phyloP scores from a whole-genome alignment of 495 filamentous ascomycete species.

The Penicillium argentinense region DNA sequence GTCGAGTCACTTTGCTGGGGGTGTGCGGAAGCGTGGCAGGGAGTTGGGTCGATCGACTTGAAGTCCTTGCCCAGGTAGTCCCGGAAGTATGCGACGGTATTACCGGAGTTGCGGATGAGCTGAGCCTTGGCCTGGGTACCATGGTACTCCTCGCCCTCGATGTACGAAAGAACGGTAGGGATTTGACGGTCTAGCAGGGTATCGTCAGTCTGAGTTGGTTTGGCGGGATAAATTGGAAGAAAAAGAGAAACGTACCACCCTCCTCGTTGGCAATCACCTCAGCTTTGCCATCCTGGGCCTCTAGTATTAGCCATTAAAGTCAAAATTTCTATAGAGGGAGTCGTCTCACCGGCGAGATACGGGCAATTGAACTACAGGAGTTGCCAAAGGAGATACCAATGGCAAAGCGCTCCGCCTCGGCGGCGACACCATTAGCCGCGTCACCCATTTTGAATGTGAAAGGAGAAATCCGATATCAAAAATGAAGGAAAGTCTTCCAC shows the following conservation, averaged over 20 bases:
- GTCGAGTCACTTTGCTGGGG: conserved; percentile 71
- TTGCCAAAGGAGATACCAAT: conserved; percentile 99
- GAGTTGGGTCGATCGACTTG: conserved; percentile 93
- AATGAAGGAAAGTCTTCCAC: conserved; percentile 9
- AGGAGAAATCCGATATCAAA: conserved; percentile 12
- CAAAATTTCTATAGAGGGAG: too few species aligned
- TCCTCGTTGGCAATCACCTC: conserved; percentile 99
- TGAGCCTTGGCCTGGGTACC: conserved; percentile 93
- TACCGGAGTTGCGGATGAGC: conserved; percentile 84
- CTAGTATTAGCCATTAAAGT: not conserved
- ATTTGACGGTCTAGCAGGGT: conserved; percentile 84
- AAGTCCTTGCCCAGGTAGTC: conserved; percentile 94
- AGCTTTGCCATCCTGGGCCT: conserved; percentile 76
- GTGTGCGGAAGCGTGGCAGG: conserved; percentile 91
- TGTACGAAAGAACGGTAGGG: conserved; percentile 89
- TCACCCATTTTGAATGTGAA: conserved; percentile 52
- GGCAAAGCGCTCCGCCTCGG: conserved; percentile 62
- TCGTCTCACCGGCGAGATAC: conserved; percentile 63
- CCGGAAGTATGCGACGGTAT: conserved; percentile 93
- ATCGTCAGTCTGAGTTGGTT: conserved; percentile 13
- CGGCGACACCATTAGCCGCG: conserved; percentile 41
- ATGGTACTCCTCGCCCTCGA: conserved; percentile 93
- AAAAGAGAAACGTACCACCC: conserved; percentile 64
- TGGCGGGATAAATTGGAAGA: conserved; percentile 8
- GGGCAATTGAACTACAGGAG: conserved; percentile 94